Conservation (phyloP, 495 filamentous ascomycete genomes). For the Penicillium crystallinum region DNA sequence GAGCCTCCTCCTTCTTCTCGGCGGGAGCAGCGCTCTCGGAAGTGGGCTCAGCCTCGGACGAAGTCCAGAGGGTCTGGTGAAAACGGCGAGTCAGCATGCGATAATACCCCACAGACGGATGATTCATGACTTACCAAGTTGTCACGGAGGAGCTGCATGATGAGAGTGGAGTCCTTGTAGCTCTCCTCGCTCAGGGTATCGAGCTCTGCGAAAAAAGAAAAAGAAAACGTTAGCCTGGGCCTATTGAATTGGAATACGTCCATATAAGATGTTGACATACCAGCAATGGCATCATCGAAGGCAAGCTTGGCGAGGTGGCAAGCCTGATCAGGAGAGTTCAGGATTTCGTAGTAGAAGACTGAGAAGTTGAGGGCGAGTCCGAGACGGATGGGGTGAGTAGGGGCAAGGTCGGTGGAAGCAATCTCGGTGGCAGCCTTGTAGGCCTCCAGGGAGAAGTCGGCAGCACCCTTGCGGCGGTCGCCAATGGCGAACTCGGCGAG, state of each 20-base stretch:
- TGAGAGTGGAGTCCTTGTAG: constrained; percentile 99
- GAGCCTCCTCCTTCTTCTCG: constrained; percentile 55
- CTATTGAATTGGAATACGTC: background rate
- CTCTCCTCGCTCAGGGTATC: constrained; percentile 98
- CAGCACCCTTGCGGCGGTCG: constrained; percentile 95
- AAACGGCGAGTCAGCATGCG: constrained; percentile 19
- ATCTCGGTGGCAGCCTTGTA: constrained; percentile 98
- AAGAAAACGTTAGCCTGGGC: constrained; percentile 16
- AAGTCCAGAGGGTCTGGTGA: constrained; percentile 94
- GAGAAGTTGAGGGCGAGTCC: constrained; percentile 99
- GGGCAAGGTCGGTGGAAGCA: constrained; percentile 94
- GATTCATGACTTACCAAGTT: constrained; percentile 69
- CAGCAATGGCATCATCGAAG: constrained; percentile 98
- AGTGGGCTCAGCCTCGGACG: constrained; percentile 86
- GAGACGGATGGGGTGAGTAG: constrained; percentile 98
- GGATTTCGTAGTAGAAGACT: constrained; percentile 99
- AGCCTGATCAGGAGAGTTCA: constrained; percentile 97
- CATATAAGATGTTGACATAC: constrained; percentile 45
- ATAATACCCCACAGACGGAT: background rate
- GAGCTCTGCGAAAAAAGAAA: constrained; percentile 59
- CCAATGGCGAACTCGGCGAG: constrained; percentile 97
- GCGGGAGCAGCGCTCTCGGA: constrained; percentile 52
- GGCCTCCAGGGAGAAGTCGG: constrained; percentile 93
- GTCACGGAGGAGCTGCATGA: constrained; percentile 99
- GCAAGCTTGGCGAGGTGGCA: constrained; percentile 99